These are phyloP conservation scores for Arxiozyma slooffiae DNA, from an alignment of 1,139 yeast genomes.

Conservation along the genomic window DNA sequence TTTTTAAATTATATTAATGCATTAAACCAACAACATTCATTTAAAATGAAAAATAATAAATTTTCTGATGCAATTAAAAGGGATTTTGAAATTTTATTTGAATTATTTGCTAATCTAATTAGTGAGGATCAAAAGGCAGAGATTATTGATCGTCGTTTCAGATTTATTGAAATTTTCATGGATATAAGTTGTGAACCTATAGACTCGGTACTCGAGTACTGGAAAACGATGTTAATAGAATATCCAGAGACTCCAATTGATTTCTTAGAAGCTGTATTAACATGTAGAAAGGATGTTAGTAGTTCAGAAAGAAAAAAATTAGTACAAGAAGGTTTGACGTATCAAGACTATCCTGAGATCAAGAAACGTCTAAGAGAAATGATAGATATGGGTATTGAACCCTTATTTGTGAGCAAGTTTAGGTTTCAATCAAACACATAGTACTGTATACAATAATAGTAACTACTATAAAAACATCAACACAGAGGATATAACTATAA, in stretches of 20 bases:
- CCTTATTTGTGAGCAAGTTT: constrained; percentile 4
- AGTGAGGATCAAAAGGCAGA: constrained; percentile 33
- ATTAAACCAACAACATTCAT: constrained; percentile 34
- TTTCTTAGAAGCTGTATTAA: constrained; percentile 46
- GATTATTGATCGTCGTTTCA: constrained; percentile 42
- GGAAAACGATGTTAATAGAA: constrained; percentile 47
- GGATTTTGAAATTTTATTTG: constrained; percentile 63
- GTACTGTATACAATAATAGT: not conserved
- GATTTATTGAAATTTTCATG: constrained; percentile 62
- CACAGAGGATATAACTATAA: not conserved
- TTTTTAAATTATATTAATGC: constrained; percentile 41
- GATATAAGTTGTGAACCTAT: constrained; percentile 52
- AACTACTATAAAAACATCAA: too few relatives aligned
- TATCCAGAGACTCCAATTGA: constrained; percentile 61
- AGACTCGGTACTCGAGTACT: constrained; percentile 44
- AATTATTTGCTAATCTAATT: constrained; percentile 45
- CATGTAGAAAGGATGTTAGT: constrained; percentile 34
- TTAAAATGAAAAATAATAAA: constrained; percentile 34
- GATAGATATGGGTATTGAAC: constrained; percentile 5
- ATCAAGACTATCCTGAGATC: constrained; percentile 14
- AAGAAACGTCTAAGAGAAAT: constrained; percentile 6
- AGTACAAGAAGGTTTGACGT: not conserved
- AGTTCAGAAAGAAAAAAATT: constrained; percentile 21
- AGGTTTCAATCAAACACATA: not conserved
- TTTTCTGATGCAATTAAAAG: constrained; percentile 50